Percentiles rank a stretch among this genome's conserved stretches.
These are phyloP conservation scores for Penicillium aurantiogriseum DNA, from an alignment of 2,329 filamentous ascomycete genomes.

Conservation along the genomic window DNA sequence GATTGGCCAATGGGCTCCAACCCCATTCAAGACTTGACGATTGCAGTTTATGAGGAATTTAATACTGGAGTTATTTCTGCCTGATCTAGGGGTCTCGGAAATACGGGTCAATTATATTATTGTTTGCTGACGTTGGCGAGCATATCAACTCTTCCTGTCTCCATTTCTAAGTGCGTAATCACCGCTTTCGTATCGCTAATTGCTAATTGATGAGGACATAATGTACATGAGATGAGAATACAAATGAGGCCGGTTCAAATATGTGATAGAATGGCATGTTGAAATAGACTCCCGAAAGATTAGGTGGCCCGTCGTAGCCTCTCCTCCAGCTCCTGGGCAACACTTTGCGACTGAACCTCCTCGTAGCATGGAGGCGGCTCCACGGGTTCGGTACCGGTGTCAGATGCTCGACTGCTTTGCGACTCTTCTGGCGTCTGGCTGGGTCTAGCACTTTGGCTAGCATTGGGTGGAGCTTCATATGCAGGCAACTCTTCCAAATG, in stretches of 20 bases:
- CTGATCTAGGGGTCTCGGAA: neutral
- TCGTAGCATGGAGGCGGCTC: conserved; percentile 91
- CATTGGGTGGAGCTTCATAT: conserved; percentile 65
- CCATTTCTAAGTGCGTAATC: conserved; percentile 2
- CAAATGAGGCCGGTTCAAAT: neutral
- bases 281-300: conserved; percentile 1
- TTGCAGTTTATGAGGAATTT: neutral
- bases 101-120: too few species aligned
- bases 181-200: conserved; percentile 15
- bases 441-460: conserved; percentile 13
- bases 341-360: conserved; percentile 78
- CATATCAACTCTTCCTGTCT: neutral
- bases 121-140: neutral
- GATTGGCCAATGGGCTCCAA: conserved; percentile 34
- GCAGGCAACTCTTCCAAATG: conserved; percentile 85
- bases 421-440: conserved; percentile 12
- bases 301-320: conserved; percentile 42
- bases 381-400: conserved; percentile 46
- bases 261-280: neutral
- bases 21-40: neutral
- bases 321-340: conserved; percentile 70
- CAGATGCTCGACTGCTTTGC: conserved; percentile 24
- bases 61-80: neutral
- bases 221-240: conserved; percentile 15
- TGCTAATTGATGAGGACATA: conserved; percentile 14